phyloP scores from a whole-genome alignment of 2,329 filamentous ascomycete genomes.

The Stachybotrys chlorohalonatus region DNA sequence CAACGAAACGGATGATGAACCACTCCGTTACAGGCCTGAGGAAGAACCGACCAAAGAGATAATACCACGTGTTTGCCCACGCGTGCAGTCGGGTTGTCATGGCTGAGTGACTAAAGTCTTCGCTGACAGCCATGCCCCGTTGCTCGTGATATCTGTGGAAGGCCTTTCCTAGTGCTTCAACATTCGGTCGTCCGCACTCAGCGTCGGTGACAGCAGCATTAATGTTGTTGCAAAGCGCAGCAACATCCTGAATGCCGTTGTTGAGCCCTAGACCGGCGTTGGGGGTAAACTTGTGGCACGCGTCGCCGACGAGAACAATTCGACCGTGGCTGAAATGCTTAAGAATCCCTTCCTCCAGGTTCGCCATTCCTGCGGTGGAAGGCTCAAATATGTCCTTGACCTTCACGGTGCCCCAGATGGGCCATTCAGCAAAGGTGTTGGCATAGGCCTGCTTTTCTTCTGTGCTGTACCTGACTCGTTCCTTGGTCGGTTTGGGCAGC shows the following conservation, averaged over 20 bases:
- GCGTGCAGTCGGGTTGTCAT: conserved; percentile 13
- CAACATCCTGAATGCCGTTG: conserved; percentile 17
- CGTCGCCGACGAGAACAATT: conserved; percentile 22
- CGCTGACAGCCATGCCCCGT: conserved; percentile 5
- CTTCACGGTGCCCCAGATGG: conserved; percentile 8
- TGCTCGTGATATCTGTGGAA: conserved; percentile 11
- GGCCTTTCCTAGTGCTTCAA: conserved; percentile 2
- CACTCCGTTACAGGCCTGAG: conserved; percentile 2
- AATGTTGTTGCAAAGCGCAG: conserved; percentile 8
- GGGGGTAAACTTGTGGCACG: conserved; percentile 24
- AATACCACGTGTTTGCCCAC: conserved; percentile 14
- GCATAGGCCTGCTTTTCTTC: conserved; percentile 15
- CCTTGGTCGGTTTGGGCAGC: conserved; percentile 13
- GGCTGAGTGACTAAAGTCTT: conserved; percentile 8
- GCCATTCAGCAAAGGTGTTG: conserved; percentile 14
- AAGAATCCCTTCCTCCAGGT: conserved; percentile 22
- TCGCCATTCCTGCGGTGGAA: conserved; percentile 11
- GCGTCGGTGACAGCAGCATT: neutral
- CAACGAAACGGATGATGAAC: conserved; percentile 3
- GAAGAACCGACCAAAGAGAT: conserved; percentile 12
- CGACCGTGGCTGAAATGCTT: conserved; percentile 15
- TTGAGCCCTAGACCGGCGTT: conserved; percentile 21
- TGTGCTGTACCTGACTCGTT: conserved; percentile 13
- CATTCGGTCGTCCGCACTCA: neutral
- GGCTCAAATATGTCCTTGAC: neutral